Conservation (phyloP, 2,329 filamentous ascomycete species). For the Fusarium redolens region DNA sequence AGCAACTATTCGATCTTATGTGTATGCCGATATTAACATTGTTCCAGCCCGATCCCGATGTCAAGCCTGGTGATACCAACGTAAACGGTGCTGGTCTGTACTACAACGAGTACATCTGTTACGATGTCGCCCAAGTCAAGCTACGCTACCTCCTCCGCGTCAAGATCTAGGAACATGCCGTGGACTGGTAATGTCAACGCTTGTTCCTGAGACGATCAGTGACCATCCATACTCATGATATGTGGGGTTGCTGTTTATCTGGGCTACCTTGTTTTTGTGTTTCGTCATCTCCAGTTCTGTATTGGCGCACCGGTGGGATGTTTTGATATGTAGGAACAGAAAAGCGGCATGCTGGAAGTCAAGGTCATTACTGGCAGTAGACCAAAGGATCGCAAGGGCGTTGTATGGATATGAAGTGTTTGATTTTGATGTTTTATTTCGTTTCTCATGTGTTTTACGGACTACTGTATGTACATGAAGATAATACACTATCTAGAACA, state of each 20-base stretch:
- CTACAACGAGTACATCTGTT: conserved; percentile 82
- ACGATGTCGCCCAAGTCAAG: conserved; percentile 76
- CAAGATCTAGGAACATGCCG: conserved; percentile 53
- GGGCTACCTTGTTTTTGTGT: background rate
- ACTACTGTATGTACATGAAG: conserved; percentile 4
- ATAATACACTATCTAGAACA: conserved; percentile 3
- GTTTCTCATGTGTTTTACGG: background rate
- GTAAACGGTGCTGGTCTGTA: conserved; percentile 59
- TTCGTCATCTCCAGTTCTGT: background rate
- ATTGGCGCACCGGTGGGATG: background rate
- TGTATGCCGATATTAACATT: background rate
- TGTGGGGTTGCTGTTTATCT: background rate
- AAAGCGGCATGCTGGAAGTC: background rate
- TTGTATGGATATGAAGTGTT: background rate
- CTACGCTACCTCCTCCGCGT: conserved; percentile 77
- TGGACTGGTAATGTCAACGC: background rate
- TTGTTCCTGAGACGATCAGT: background rate
- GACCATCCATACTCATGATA: background rate
- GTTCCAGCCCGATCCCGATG: conserved; percentile 60
- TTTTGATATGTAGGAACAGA: background rate
- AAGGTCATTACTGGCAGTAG: background rate
- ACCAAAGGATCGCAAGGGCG: background rate
- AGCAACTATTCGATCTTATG: background rate
- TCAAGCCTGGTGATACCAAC: conserved; percentile 60
- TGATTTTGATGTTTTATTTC: background rate